Percentiles rank a stretch among this genome's conserved stretches.
Evolutionary conservation across 108 stramenopile species (phyloP).

Genomic region (Conticribra guillardii): DNA sequence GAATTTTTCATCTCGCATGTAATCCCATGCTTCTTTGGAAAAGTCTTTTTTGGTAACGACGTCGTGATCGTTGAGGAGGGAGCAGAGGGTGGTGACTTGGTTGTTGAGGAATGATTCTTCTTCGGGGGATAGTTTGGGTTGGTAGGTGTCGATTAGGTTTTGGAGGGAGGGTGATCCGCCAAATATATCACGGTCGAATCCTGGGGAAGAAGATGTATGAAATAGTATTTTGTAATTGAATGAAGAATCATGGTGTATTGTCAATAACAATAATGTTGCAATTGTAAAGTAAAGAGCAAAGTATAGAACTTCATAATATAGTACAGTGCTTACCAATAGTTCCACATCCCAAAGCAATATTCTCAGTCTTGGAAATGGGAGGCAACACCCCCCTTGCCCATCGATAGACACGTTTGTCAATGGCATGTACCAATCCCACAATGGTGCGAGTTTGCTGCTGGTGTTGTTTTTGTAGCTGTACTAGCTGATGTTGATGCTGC

Average conservation of each 20-base stretch:
- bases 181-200: slow-evolving; percentile 97
- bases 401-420: slow-evolving; percentile 87
- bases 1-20: slow-evolving; percentile 93
- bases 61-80: slow-evolving; percentile 92
- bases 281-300: too few species aligned
- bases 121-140: slow-evolving; percentile 72
- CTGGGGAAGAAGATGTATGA: slow-evolving; percentile 4
- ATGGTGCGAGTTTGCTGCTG: slow-evolving; percentile 65
- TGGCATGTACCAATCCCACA: slow-evolving; percentile 73
- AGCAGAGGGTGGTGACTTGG: slow-evolving; percentile 89
- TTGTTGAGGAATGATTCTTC: slow-evolving; percentile 89
- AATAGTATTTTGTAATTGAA: neutral
- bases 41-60: slow-evolving; percentile 87
- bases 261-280: too few species aligned
- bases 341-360: slow-evolving; percentile 95
- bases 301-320: too few species aligned
- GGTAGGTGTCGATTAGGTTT: slow-evolving; percentile 90
- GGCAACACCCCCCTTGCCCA: slow-evolving; percentile 91
- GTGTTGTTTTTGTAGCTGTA: neutral
- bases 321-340: slow-evolving; percentile 86
- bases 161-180: slow-evolving; percentile 89
- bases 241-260: neutral
- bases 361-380: slow-evolving; percentile 93
- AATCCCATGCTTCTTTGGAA: slow-evolving; percentile 91
- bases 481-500: neutral